phyloP scores from a whole-genome alignment of 306 rosid genomes.

The Sophora flavescens region DNA sequence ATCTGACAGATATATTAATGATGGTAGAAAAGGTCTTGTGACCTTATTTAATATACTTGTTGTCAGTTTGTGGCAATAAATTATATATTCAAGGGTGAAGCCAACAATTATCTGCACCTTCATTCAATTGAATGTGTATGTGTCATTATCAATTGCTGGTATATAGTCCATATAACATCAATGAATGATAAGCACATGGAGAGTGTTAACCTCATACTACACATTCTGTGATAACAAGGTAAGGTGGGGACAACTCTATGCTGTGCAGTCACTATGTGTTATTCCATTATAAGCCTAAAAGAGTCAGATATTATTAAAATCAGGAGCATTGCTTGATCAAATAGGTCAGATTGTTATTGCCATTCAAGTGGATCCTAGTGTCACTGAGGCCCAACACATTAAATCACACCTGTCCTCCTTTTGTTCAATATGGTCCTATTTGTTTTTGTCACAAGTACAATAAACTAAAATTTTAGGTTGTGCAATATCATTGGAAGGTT shows the following conservation, averaged over 20 bases:
- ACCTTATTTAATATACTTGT: constrained; percentile 19
- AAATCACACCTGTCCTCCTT: constrained; percentile 41
- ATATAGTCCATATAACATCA: constrained; percentile 42
- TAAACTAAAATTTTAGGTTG: constrained; percentile 32
- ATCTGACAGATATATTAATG: background rate
- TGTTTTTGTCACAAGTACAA: constrained; percentile 53
- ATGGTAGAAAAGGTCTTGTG: background rate
- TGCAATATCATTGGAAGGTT: constrained; percentile 49
- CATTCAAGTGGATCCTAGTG: constrained; percentile 57
- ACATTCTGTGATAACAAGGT: constrained; percentile 51
- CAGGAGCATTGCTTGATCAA: constrained; percentile 47
- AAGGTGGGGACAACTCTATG: constrained; percentile 63
- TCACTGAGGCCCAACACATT: constrained; percentile 60
- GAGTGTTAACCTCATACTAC: constrained; percentile 50
- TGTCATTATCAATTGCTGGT: constrained; percentile 45
- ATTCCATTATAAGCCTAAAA: constrained; percentile 55
- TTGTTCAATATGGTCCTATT: constrained; percentile 52
- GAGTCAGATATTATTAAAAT: constrained; percentile 51
- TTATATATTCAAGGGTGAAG: constrained; percentile 22
- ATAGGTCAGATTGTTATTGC: constrained; percentile 45
- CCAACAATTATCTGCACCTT: constrained; percentile 33
- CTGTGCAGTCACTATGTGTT: constrained; percentile 63
- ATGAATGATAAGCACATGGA: constrained; percentile 63
- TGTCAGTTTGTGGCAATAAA: constrained; percentile 43
- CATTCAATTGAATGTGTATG: constrained; percentile 34